phyloP scores from a whole-genome alignment of 2,329 filamentous ascomycete species.

The Passalora sequoiae region DNA sequence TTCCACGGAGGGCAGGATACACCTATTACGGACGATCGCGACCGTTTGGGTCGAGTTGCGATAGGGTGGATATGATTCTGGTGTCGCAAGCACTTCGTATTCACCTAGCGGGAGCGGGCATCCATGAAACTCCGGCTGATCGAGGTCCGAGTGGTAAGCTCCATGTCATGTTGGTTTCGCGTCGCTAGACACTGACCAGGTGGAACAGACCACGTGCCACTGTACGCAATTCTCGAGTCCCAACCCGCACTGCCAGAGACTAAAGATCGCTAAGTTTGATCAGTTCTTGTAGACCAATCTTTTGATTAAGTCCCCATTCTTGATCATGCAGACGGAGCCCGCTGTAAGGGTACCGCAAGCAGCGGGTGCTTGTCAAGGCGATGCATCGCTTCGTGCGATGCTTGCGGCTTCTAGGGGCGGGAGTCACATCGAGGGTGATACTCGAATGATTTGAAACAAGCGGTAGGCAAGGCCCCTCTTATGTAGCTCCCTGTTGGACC shows the following conservation, averaged over 20 bases:
- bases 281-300: no score
- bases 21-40: conserved; percentile 45
- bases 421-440: no score
- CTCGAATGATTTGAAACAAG: no score
- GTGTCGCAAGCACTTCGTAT: conserved; percentile 39
- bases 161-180: background rate
- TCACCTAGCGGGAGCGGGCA: conserved; percentile 36
- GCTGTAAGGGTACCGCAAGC: no score
- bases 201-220: conserved; percentile 7
- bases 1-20: conserved; percentile 42
- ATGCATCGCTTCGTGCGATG: no score
- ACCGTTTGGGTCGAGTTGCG: conserved; percentile 48
- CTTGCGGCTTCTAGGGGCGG: no score
- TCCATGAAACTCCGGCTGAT: conserved; percentile 41
- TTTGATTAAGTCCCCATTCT: no score
- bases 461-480: background rate
- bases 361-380: no score
- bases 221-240: conserved; percentile 1
- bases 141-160: conserved; percentile 50
- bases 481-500: background rate
- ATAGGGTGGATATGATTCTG: conserved; percentile 51
- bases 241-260: background rate
- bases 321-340: no score
- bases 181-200: background rate
- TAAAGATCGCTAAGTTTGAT: background rate